A percentile compares a stretch with the other conserved stretches of the same genome.
Conservation (phyloP, 2,329 filamentous ascomycete genomes). For the Emmonsiellopsis sp. region DNA sequence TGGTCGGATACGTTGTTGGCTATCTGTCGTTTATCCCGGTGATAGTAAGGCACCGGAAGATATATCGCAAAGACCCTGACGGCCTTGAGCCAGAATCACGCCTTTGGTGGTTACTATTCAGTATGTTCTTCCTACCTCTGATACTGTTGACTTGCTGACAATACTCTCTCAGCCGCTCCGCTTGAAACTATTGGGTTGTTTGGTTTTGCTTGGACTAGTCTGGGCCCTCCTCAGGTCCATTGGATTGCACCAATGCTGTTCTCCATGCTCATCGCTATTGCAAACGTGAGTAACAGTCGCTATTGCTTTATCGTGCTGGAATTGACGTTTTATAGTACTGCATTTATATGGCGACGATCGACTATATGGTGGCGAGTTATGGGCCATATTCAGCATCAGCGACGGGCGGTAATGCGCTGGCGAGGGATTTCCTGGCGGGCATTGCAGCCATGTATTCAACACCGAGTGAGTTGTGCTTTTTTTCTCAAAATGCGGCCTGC, state of each 20-base stretch:
- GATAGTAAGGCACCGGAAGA: slow-evolving; percentile 36
- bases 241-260: slow-evolving; percentile 57
- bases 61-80: slow-evolving; percentile 29
- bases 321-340: slow-evolving; percentile 17
- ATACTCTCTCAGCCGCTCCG: slow-evolving; percentile 36
- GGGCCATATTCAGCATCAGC: slow-evolving; percentile 55
- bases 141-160: background rate
- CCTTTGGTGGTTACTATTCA: slow-evolving; percentile 50
- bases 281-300: slow-evolving; percentile 37
- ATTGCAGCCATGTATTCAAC: slow-evolving; percentile 49
- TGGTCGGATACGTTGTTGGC: slow-evolving; percentile 49
- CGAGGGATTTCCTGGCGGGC: slow-evolving; percentile 54
- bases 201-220: slow-evolving; percentile 51
- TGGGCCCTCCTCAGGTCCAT: slow-evolving; percentile 44
- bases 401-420: slow-evolving; percentile 56
- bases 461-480: slow-evolving; percentile 31
- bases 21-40: slow-evolving; percentile 48
- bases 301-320: background rate
- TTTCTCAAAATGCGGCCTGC: background rate
- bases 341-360: slow-evolving; percentile 56
- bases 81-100: slow-evolving; percentile 53
- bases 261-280: slow-evolving; percentile 49
- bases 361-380: slow-evolving; percentile 59
- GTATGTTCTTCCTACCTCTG: slow-evolving; percentile 14
- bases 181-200: slow-evolving; percentile 50